Base-by-base conservation (phyloP, 139 green algal genomes). In the Volvox reticuliferus region DNA sequence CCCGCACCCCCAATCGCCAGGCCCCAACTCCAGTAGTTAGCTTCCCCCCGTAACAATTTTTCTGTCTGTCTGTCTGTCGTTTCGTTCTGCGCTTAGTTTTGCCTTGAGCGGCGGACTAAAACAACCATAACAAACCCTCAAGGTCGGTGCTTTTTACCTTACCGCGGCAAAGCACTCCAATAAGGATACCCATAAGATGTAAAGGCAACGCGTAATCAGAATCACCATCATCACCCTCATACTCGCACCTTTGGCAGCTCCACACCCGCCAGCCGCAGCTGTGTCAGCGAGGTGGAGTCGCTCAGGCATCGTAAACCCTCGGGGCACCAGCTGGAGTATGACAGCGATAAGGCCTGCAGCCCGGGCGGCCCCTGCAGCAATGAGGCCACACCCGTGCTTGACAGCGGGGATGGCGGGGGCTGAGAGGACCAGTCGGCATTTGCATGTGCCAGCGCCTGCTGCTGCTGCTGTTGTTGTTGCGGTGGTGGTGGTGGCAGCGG, bases 181-280 rank as follows among this genome's bases (percentile, higher is more conserved):
- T 9, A 55, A 55, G 44, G 44, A 55, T 55, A 9, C 44, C 5
- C 44, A 55, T 9, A 55, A n/a, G n/a, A n/a, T n/a, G n/a, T n/a
- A n/a, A n/a, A n/a, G 44, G 44, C 44, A 9, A 55, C 9, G 44
- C 44, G 44, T 9, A 5, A 55, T 55, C 44, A 55, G 9, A 14
- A 55, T 55, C 79, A 3, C n/a, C n/a, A n/a, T n/a, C n/a, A n/a
- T n/a, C n/a, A n/a, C n/a, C n/a, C n/a, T n/a, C n/a, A n/a, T n/a
- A n/a, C n/a, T n/a, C n/a, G n/a, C 33, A 88, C 82, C 67, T 68
- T 67, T 26, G 83, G 83, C 63, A 88, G 36, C 14, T 79, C 85
- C 28, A 55, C 69, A 1, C 85, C 85, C 3, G 24, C 33, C 69
- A 89, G 68, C 69, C 85, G 69, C 85, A 89, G 68, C 16, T 50